Evolutionary conservation across 495 filamentous ascomycete genomes (phyloP).

Genomic region (Penicillium angulare): DNA sequence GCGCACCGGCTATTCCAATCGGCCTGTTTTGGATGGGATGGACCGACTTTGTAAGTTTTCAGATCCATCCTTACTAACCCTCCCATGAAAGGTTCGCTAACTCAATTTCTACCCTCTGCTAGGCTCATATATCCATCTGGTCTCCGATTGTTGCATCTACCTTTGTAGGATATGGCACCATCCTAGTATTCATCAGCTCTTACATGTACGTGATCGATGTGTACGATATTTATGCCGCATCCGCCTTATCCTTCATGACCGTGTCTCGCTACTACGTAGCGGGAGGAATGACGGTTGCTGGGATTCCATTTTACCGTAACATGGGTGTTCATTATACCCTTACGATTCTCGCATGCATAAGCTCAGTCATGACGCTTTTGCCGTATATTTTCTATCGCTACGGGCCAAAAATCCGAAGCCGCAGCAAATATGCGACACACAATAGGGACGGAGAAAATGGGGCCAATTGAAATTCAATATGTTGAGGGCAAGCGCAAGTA

Average conservation of each 20-base stretch:
- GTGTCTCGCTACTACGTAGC: slow-evolving; percentile 47
- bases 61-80: not conserved
- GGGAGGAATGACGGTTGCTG: slow-evolving; percentile 43
- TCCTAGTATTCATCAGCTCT: slow-evolving; percentile 41
- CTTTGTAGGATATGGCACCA: slow-evolving; percentile 51
- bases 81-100: not conserved
- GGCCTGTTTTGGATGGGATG: slow-evolving; percentile 64
- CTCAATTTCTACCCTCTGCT: slow-evolving; percentile 2
- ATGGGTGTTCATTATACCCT: slow-evolving; percentile 52
- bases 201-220: slow-evolving; percentile 54
- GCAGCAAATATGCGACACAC: slow-evolving; percentile 47
- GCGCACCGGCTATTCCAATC: slow-evolving; percentile 53
- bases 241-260: slow-evolving; percentile 43
- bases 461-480: too few species aligned
- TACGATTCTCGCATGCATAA: slow-evolving; percentile 48
- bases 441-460: too few species aligned
- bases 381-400: slow-evolving; percentile 53
- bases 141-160: slow-evolving; percentile 45
- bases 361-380: slow-evolving; percentile 41
- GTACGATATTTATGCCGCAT: slow-evolving; percentile 41
- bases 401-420: slow-evolving; percentile 40
- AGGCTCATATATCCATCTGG: slow-evolving; percentile 49
- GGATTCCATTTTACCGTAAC: slow-evolving; percentile 45
- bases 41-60: slow-evolving; percentile 41
- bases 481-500: too few species aligned